Base-by-base conservation (phyloP, 306 rosid genomes). In the Cercis canadensis region DNA sequence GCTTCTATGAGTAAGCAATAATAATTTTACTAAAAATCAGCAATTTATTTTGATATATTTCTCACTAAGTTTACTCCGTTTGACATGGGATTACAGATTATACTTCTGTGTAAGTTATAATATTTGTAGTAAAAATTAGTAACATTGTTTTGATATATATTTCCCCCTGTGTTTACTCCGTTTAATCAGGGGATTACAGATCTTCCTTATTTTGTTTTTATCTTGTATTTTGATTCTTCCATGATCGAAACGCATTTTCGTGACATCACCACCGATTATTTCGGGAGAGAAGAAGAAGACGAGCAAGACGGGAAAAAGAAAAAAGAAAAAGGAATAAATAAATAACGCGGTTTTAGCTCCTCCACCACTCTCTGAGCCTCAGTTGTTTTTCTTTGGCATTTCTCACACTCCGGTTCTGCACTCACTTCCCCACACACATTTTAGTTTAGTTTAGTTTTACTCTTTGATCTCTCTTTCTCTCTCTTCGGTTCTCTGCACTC, bases 281-380 rank as follows among this genome's bases (percentile, higher is more conserved):
- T 52, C 51, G 59, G 74, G 46, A 58, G 49, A 17, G 50, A 7
- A 14, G 11, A 49, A 37, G 18, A 56, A n/a, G n/a, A n/a, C n/a
- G n/a, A n/a, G n/a, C n/a, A n/a, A n/a, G n/a, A n/a, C n/a, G n/a
- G n/a, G n/a, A n/a, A 17, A 60, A 0, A 11, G 3, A 0, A 6
- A 6, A 5, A 36, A 18, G 46, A 33, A 16, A 16, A 3, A 55
- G 5, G 0, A 32, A 18, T 5, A 8, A 8, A 9, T 34, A 62
- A 43, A 39, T 21, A 45, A 81, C 85, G 79, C 88, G 85, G 75
- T 78, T 73, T 82, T n/a, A 34, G 70, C 53, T 24, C 29, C 80
- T 40, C 69, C 40, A 18, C 70, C 54, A 15, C 54, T 32, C 69
- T 7, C 45, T 46, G 18, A 8, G 70, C 33, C 69, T n/a, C 56